Base-by-base conservation (phyloP, 2,329 filamentous ascomycete species). In the Penicillium sp. region DNA sequence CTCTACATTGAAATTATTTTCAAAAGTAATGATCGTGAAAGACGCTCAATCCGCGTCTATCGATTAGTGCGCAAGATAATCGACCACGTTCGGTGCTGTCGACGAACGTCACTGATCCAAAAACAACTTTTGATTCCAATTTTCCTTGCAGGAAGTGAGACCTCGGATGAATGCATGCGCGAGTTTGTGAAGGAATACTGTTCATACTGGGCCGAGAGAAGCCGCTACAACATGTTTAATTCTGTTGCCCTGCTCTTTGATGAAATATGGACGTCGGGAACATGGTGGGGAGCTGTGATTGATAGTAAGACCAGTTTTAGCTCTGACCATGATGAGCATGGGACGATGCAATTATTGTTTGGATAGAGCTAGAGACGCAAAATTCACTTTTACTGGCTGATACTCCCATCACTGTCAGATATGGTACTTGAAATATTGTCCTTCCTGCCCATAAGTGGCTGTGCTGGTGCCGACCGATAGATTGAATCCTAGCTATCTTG, bases 41-140 rank as follows among this genome's bases (percentile, higher is more conserved):
- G 15, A 31, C 46, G 26, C 26, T 26, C 26, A 2, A 2, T 26
- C 26, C 3, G 26, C 26, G 26, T 26, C 26, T 26, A 26, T 26
- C 26, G 26, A 21, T 56, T 76, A 5, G 67, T 70, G 0, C 73
- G 75, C 11, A 65, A 64, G n/a, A 73, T 69, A 1, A 65, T 78
- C 46, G 70, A 73, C 44, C 69, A 74, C 63, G 69, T 73, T n/a
- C 60, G 67, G 6, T 70, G 69, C 19, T 76, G 74, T 56, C 66
- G 73, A 8, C 61, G 59, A 15, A 71, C 66, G 11, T 69, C 67
- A 0, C 69, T 73, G 49, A 66, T 73, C 0, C 75, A 77, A 60
- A 78, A 78, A 55, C 76, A 78, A 48, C 64, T 78, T 0, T 69
- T 79, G 3, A 67, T 79, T 1, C 76, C 76, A 0, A 69, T 78